Conservation (phyloP, 2,329 filamentous ascomycete genomes). For the Botrytis galanthina region DNA sequence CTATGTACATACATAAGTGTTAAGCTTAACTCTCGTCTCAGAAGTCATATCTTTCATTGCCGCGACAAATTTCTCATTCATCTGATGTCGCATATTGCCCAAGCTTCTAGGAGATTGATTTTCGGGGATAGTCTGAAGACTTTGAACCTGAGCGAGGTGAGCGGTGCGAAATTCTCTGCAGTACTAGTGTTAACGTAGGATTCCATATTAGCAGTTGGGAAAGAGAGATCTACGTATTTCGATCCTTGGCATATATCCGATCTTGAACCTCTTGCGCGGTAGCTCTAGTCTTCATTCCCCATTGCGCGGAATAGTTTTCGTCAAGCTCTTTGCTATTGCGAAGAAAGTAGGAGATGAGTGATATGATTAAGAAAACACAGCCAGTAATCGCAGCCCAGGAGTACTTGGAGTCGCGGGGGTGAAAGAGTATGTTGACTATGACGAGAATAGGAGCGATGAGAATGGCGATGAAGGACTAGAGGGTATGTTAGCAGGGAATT, state of each 20-base stretch:
- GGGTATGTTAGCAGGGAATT: background rate
- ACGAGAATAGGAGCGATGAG: background rate
- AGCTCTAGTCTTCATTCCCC: background rate
- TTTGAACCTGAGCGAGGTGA: background rate
- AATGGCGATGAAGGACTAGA: background rate
- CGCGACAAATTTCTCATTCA: background rate
- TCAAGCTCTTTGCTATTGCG: background rate
- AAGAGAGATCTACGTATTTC: background rate
- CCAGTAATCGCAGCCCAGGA: background rate
- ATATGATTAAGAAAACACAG: background rate
- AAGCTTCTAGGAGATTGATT: background rate
- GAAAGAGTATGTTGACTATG: background rate
- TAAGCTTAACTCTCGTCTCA: background rate
- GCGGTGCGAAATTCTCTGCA: background rate
- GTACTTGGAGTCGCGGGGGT: background rate
- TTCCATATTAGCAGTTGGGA: background rate
- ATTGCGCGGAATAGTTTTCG: background rate
- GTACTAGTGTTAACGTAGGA: background rate
- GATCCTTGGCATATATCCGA: background rate
- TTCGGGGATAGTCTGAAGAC: background rate
- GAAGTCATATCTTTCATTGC: constrained; percentile 8
- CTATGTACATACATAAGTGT: background rate
- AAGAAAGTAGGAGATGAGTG: background rate
- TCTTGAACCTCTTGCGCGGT: background rate
- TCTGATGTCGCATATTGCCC: background rate